Percentiles rank a stretch among this genome's conserved stretches.
Evolutionary conservation across 2,329 filamentous ascomycete genomes (phyloP).

Genomic region (Pezicula neosporulosa): DNA sequence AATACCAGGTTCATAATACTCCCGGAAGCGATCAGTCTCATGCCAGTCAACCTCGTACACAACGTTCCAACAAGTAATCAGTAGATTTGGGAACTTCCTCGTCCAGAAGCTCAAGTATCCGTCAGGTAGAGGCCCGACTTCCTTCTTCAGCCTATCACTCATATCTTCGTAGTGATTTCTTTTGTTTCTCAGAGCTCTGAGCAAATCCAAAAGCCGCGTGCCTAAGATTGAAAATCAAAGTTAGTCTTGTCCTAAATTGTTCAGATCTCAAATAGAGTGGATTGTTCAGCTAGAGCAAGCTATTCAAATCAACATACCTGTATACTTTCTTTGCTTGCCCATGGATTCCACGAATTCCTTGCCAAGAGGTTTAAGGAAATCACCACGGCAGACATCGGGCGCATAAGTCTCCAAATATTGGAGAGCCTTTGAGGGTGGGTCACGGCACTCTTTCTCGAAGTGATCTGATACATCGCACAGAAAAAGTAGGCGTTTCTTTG

Average conservation of each 20-base stretch:
- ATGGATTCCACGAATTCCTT: slow-evolving; percentile 83
- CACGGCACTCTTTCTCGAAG: slow-evolving; percentile 87
- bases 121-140: slow-evolving; percentile 60
- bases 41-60: slow-evolving; percentile 53
- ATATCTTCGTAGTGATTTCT: slow-evolving; percentile 98
- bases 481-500: slow-evolving; percentile 85
- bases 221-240: no score
- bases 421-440: slow-evolving; percentile 71
- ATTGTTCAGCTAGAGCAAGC: no score
- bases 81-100: slow-evolving; percentile 58
- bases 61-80: slow-evolving; percentile 64
- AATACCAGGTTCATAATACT: slow-evolving; percentile 58
- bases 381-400: slow-evolving; percentile 53
- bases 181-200: slow-evolving; percentile 91
- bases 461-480: slow-evolving; percentile 96
- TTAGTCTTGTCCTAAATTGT: no score
- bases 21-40: slow-evolving; percentile 55
- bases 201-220: slow-evolving; percentile 74
- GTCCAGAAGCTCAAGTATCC: slow-evolving; percentile 70
- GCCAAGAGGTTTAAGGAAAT: slow-evolving; percentile 77
- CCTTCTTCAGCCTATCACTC: slow-evolving; percentile 70
- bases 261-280: no score
- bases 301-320: slow-evolving; percentile 42
- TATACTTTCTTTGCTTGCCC: slow-evolving; percentile 94
- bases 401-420: slow-evolving; percentile 53